Evolutionary conservation across 345 rosid species (phyloP).

Genomic region (Salix caprea): DNA sequence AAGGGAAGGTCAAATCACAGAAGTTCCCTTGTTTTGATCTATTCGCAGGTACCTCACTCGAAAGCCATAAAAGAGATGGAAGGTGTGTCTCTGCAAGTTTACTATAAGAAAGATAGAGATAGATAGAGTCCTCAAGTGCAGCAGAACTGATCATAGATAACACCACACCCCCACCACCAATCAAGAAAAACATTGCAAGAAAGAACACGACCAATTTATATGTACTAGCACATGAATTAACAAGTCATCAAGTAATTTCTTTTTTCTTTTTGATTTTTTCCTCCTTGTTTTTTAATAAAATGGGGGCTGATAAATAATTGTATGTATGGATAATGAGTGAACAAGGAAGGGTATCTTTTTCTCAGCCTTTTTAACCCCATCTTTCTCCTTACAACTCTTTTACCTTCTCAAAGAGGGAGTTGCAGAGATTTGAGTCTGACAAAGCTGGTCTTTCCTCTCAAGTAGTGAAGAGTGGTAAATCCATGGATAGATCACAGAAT

Average conservation of each 20-base stretch:
- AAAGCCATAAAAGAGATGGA: slow-evolving; percentile 9
- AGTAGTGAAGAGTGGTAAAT: slow-evolving; percentile 1
- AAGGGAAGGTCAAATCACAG: slow-evolving; percentile 42
- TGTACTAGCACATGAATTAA: too few species aligned
- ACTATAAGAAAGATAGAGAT: background rate
- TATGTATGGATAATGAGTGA: slow-evolving; percentile 34
- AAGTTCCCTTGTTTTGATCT: slow-evolving; percentile 33
- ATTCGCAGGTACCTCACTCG: slow-evolving; percentile 36
- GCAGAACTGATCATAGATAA: too few species aligned
- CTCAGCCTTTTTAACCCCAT: slow-evolving; percentile 31
- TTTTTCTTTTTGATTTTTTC: too few species aligned
- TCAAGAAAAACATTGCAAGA: too few species aligned
- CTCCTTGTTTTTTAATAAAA: background rate
- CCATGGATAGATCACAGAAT: background rate
- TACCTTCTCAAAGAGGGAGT: slow-evolving; percentile 40
- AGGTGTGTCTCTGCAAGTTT: background rate
- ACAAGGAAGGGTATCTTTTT: slow-evolving; percentile 52
- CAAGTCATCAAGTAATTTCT: background rate
- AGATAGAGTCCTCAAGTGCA: background rate
- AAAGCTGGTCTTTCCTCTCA: slow-evolving; percentile 23
- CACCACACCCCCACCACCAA: too few species aligned
- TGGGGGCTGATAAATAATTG: background rate
- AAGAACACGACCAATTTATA: too few species aligned
- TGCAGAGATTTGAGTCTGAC: slow-evolving; percentile 71
- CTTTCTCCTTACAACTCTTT: slow-evolving; percentile 22